Conservation (phyloP, 768 basidiomycete species). For the Lentinus brumalis region DNA sequence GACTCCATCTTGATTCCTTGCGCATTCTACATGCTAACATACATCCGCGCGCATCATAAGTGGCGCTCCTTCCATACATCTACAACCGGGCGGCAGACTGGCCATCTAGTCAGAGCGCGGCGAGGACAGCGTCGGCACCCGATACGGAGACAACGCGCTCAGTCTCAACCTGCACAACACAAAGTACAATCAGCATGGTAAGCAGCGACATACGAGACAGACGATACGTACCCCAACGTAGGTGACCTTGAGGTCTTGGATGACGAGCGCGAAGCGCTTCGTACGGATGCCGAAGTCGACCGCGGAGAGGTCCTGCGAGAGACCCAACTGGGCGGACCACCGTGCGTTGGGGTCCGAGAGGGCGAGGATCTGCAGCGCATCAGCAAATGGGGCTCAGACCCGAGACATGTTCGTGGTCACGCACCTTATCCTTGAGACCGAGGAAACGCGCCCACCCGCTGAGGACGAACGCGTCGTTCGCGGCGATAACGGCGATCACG, state of each 20-base stretch:
- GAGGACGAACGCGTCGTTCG: constrained; percentile 82
- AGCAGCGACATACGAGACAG: background rate
- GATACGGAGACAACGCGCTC: constrained; percentile 38
- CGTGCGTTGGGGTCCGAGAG: constrained; percentile 38
- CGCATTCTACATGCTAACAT: too few species aligned
- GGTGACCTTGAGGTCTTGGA: constrained; percentile 72
- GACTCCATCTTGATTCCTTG: too few species aligned
- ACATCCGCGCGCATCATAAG: too few species aligned
- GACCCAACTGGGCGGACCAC: constrained; percentile 41
- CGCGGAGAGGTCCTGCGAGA: constrained; percentile 54
- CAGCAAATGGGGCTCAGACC: background rate
- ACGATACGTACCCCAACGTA: constrained; percentile 47
- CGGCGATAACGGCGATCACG: constrained; percentile 68
- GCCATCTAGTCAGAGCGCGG: constrained; percentile 28
- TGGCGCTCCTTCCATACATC: background rate
- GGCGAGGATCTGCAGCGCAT: constrained; percentile 31
- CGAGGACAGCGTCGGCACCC: constrained; percentile 45
- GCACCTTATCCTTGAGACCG: constrained; percentile 59
- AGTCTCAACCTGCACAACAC: constrained; percentile 30
- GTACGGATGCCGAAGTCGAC: constrained; percentile 41
- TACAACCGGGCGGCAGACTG: background rate
- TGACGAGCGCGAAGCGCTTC: constrained; percentile 59
- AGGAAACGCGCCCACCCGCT: constrained; percentile 39
- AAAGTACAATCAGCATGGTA: background rate
- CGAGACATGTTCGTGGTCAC: constrained; percentile 23